Evolutionary conservation across 140 eudicot genomes (phyloP), one percentile per base, ranked within the genome.

Genomic region (Senecio squalidus): DNA sequence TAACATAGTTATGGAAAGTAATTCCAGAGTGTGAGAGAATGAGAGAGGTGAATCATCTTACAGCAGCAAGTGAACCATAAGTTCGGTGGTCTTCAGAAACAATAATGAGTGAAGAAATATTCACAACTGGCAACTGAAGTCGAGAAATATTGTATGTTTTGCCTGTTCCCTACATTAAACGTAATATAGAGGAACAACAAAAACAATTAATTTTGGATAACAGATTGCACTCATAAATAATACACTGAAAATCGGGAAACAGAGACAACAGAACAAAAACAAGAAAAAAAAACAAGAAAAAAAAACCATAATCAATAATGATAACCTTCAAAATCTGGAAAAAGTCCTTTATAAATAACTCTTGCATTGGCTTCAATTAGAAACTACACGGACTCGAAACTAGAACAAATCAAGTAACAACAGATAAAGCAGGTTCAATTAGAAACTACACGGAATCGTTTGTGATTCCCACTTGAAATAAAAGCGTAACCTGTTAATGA

Each of bases 61-160:
- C 98, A 74, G 95, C 94, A 64, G 85, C 71, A 53, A 72, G 72
- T 34, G 98, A 86, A 58, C 88, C 95, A 67, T 76, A 91, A 46
- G 98, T 91, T 27, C 98, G 86, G 75, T 84, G 95, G 71, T 91
- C 98, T 86, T 91, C 98, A 74, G 77, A 86, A 56, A 86, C 78
- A 58, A 91, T 80, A 43, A 68, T 79, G 24, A 79, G 78, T 5
- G 83, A 86, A 68, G 82, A 66, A 48, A 83, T 77, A 64, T 78
- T 73, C 69, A 91, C 78, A 62, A 84, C 67, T 5, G 98, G 98
- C 77, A 91, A 70, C 74, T 78, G 91, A 68, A 91, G 98, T 77
- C 84, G 78, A 5, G 68, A 64, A 31, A 91, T 83, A 71, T 83
- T 91, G 63, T 76, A 86, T 44, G 94, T 69, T 71, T 86, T 83